phyloP scores from a whole-genome alignment of 2,329 filamentous ascomycete genomes.

The Cladophialophora psammophila region DNA sequence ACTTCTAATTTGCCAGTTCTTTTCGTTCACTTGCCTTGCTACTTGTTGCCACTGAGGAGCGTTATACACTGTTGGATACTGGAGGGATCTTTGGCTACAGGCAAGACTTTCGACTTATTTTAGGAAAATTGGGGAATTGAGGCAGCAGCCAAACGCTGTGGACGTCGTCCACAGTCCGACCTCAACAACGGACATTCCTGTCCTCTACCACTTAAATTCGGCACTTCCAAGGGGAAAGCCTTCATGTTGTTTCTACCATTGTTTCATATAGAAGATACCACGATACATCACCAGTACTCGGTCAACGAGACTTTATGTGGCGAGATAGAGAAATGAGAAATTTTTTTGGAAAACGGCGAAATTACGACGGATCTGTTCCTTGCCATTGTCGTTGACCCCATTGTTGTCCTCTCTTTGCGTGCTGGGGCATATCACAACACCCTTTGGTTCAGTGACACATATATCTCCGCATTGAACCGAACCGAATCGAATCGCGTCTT shows the following conservation, averaged over 20 bases:
- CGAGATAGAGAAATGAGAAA: conserved; percentile 26
- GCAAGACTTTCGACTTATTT: conserved; percentile 3
- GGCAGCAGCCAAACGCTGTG: not conserved
- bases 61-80: conserved; percentile 12
- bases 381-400: not conserved
- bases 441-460: too few species aligned
- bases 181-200: not conserved
- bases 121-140: conserved; percentile 20
- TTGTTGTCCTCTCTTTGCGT: not conserved
- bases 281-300: conserved; percentile 19
- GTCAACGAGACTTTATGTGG: conserved; percentile 17
- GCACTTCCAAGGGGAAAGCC: not conserved
- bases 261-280: conserved; percentile 24
- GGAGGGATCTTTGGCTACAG: not conserved
- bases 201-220: conserved; percentile 3
- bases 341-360: conserved; percentile 29
- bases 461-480: too few species aligned
- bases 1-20: conserved; percentile 50
- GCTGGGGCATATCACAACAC: too few species aligned
- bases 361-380: not conserved
- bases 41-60: not conserved
- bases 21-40: conserved; percentile 10
- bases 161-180: not conserved
- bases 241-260: conserved; percentile 14
- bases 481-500: too few species aligned